Conservation (phyloP, 2,329 filamentous ascomycete genomes). For the Colletotrichum neosansevieriae region DNA sequence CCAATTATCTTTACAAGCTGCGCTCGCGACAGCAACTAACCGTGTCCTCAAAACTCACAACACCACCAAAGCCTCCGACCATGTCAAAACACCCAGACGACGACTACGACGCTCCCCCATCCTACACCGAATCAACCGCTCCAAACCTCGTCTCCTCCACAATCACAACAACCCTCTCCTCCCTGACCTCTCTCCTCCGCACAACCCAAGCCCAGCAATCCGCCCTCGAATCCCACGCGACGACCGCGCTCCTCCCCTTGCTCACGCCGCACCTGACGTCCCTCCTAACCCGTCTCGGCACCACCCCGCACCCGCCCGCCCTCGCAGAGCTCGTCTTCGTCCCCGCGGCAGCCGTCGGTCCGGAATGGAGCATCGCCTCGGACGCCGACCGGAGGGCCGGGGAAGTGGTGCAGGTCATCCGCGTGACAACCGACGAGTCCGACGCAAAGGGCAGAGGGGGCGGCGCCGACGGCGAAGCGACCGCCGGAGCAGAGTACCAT, state of each 20-base stretch:
- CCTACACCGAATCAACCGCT: constrained; percentile 33
- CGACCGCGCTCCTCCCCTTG: constrained; percentile 49
- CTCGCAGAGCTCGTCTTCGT: constrained; percentile 60
- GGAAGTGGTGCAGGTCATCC: constrained; percentile 49
- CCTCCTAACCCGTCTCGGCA: constrained; percentile 55
- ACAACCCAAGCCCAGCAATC: constrained; percentile 51
- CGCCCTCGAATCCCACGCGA: constrained; percentile 49
- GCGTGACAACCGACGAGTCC: constrained; percentile 43
- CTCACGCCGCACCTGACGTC: constrained; percentile 56
- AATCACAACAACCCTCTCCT: constrained; percentile 44
- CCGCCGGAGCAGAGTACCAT: too few species aligned
- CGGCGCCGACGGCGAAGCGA: too few species aligned
- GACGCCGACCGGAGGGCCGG: constrained; percentile 46
- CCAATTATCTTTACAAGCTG: too few species aligned
- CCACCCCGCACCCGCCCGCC: constrained; percentile 47
- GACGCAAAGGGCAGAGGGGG: neutral
- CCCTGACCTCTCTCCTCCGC: constrained; percentile 53
- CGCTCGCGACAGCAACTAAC: too few species aligned
- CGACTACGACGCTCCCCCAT: constrained; percentile 41
- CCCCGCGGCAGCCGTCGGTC: constrained; percentile 54
- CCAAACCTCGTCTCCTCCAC: constrained; percentile 42
- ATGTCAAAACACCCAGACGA: constrained; percentile 39
- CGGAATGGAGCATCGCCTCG: constrained; percentile 52
- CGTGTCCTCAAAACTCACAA: neutral
- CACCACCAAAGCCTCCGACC: neutral